phyloP scores from a whole-genome alignment of 805 yeast genomes.

The Myxozyma neotropica region DNA sequence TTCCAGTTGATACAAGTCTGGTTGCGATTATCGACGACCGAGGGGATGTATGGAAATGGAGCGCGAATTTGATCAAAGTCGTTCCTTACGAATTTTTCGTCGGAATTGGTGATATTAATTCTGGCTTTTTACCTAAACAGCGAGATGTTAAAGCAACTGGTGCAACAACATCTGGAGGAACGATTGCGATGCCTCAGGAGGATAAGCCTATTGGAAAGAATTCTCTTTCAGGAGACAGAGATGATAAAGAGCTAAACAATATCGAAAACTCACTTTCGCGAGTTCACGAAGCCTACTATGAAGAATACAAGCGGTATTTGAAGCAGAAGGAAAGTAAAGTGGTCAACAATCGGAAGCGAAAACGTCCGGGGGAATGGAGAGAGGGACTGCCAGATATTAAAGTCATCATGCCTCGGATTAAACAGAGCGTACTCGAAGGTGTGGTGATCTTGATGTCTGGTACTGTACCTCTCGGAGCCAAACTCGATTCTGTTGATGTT shows the following conservation, averaged over 20 bases:
- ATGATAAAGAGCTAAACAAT: constrained; percentile 1
- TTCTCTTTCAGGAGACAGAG: constrained; percentile 43
- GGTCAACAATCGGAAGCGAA: constrained; percentile 23
- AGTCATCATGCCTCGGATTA: constrained; percentile 73
- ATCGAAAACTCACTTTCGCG: constrained; percentile 45
- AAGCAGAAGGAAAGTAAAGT: constrained; percentile 1
- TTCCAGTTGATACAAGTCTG: constrained; percentile 96
- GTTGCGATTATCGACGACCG: constrained; percentile 95
- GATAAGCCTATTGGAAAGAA: constrained; percentile 44
- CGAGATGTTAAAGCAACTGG: constrained; percentile 16
- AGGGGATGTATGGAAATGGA: constrained; percentile 99
- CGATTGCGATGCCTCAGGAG: constrained; percentile 13
- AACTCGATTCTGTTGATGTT: constrained; percentile 72
- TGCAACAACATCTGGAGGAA: constrained; percentile 20
- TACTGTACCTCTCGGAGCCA: constrained; percentile 79
- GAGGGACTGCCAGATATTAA: constrained; percentile 60
- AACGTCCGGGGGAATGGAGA: constrained; percentile 30
- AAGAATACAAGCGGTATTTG: constrained; percentile 40
- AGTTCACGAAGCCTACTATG: constrained; percentile 67
- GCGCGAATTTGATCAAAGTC: constrained; percentile 84
- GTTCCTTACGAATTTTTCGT: constrained; percentile 95
- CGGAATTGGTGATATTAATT: constrained; percentile 96
- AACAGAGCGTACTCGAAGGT: constrained; percentile 65
- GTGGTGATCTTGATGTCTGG: constrained; percentile 81
- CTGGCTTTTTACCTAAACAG: constrained; percentile 85